Evolutionary conservation across 2,329 filamentous ascomycete genomes (phyloP).

Genomic region (Penicillium sp.): DNA sequence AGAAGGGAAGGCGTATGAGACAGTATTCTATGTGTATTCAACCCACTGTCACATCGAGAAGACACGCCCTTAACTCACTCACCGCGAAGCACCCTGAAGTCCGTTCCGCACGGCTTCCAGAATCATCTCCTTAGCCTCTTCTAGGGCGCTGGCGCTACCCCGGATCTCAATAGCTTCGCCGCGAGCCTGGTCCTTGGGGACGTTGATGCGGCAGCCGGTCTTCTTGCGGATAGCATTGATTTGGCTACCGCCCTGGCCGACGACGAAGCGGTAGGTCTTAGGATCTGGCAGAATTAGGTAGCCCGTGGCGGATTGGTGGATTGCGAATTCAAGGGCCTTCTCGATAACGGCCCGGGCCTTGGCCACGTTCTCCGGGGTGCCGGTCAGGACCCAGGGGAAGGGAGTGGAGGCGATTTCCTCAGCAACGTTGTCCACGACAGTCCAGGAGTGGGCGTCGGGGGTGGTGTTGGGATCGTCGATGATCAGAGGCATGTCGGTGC

Average conservation of each 20-base stretch:
- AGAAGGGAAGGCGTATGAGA: slow-evolving; percentile 14
- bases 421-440: slow-evolving; percentile 60
- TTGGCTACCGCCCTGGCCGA: slow-evolving; percentile 83
- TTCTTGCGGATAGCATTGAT: slow-evolving; percentile 91
- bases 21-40: slow-evolving; percentile 8
- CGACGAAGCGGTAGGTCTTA: slow-evolving; percentile 82
- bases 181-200: slow-evolving; percentile 73
- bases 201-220: slow-evolving; percentile 90
- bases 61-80: not conserved
- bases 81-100: slow-evolving; percentile 25
- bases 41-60: not conserved
- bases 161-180: slow-evolving; percentile 87
- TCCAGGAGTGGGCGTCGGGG: slow-evolving; percentile 76
- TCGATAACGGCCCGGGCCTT: slow-evolving; percentile 76
- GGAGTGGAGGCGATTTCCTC: slow-evolving; percentile 36
- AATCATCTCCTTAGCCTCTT: slow-evolving; percentile 85
- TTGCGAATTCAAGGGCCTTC: slow-evolving; percentile 64
- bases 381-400: slow-evolving; percentile 84
- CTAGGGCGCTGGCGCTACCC: slow-evolving; percentile 74
- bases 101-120: slow-evolving; percentile 69
- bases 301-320: slow-evolving; percentile 61
- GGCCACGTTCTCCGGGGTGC: slow-evolving; percentile 71
- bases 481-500: slow-evolving; percentile 75
- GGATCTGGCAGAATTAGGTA: slow-evolving; percentile 90
- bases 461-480: slow-evolving; percentile 73